A percentile compares a stretch with the other conserved stretches of the same genome.
These are phyloP conservation scores for Trichophyton benhamiae DNA, from an alignment of 2,329 filamentous ascomycete genomes.

Conservation along the genomic window DNA sequence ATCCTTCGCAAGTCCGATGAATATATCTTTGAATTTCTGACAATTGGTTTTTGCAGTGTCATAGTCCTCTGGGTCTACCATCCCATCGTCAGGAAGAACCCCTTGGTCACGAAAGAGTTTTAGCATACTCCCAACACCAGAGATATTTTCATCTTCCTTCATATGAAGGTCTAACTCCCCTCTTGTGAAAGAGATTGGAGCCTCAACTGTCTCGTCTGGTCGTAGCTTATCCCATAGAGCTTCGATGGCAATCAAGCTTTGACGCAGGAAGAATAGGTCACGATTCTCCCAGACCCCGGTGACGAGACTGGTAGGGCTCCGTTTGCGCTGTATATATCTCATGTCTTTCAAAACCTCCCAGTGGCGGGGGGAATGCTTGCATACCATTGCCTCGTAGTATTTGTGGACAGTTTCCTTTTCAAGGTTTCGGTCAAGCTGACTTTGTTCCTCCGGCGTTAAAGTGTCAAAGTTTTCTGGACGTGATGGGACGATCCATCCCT, in stretches of 20 bases:
- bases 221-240: constrained; percentile 17
- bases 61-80: constrained; percentile 2
- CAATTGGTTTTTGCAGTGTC: neutral
- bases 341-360: constrained; percentile 19
- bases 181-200: constrained; percentile 4
- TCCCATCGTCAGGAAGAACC: neutral
- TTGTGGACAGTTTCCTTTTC: constrained; percentile 25
- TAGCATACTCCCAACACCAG: constrained; percentile 20
- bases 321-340: constrained; percentile 13
- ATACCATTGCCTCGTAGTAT: constrained; percentile 25
- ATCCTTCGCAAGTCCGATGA: constrained; percentile 16
- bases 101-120: neutral
- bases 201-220: constrained; percentile 6
- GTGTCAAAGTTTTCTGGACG: constrained; percentile 20
- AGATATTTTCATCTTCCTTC: constrained; percentile 23
- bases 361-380: constrained; percentile 20
- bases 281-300: constrained; percentile 22
- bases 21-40: constrained; percentile 16
- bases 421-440: constrained; percentile 18
- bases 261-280: constrained; percentile 24
- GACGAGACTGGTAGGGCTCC: constrained; percentile 24
- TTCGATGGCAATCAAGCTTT: constrained; percentile 11
- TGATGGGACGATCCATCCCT: constrained; percentile 22
- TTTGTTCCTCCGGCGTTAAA: constrained; percentile 19
- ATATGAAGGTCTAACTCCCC: constrained; percentile 15